Conservation (phyloP, 768 basidiomycete genomes). For the Pulveroboletus sp. region DNA sequence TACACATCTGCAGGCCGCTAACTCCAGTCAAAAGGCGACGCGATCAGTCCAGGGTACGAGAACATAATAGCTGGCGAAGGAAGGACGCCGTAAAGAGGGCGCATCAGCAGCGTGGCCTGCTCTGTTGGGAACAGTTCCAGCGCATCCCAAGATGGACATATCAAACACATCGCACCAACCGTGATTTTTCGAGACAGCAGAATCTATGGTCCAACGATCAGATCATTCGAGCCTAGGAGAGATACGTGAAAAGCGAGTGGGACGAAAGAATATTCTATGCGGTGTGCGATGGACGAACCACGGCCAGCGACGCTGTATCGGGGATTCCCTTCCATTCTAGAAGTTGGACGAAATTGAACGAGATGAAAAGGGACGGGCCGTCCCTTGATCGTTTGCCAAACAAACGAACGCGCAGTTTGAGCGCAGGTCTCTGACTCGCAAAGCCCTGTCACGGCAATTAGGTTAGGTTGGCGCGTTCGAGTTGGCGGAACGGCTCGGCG, state of each 20-base stretch:
- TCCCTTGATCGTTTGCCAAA: slow-evolving; percentile 31
- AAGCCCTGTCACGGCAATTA: slow-evolving; percentile 4
- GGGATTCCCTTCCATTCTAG: slow-evolving; percentile 31
- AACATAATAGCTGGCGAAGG: slow-evolving; percentile 10
- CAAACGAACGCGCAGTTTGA: slow-evolving; percentile 23
- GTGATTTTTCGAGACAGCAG: slow-evolving; percentile 3
- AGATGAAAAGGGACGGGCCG: slow-evolving; percentile 27
- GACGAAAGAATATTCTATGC: slow-evolving; percentile 17
- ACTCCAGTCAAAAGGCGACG: slow-evolving; percentile 18
- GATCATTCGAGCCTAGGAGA: not conserved
- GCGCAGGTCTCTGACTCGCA: slow-evolving; percentile 10
- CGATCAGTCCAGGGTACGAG: slow-evolving; percentile 9
- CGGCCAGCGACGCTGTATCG: slow-evolving; percentile 9
- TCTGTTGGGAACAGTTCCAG: slow-evolving; percentile 11
- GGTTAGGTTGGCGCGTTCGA: slow-evolving; percentile 2
- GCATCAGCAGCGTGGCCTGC: slow-evolving; percentile 32
- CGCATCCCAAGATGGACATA: slow-evolving; percentile 19
- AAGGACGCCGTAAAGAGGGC: slow-evolving; percentile 28
- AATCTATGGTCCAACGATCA: slow-evolving; percentile 11
- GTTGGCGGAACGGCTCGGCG: not conserved
- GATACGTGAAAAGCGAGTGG: slow-evolving; percentile 12
- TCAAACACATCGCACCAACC: slow-evolving; percentile 3
- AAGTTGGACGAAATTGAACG: slow-evolving; percentile 23
- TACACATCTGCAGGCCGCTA: slow-evolving; percentile 6
- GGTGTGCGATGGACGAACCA: slow-evolving; percentile 10